These are phyloP conservation scores for Aspergillus hancockii DNA, from an alignment of 495 filamentous ascomycete species.

Conservation along the genomic window DNA sequence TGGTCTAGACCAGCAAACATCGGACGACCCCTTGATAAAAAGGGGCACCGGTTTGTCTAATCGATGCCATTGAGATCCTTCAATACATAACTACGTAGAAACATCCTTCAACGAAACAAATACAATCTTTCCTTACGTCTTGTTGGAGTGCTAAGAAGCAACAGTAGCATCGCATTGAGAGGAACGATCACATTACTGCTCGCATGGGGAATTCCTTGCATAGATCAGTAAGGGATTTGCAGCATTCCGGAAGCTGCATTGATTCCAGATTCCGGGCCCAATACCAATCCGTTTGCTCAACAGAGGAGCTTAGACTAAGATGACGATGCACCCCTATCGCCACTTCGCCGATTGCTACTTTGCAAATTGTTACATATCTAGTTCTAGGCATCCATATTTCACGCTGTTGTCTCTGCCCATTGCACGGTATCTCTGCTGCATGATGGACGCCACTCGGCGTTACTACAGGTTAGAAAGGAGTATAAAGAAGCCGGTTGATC, in stretches of 20 bases:
- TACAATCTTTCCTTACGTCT: not conserved
- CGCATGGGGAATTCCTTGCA: not conserved
- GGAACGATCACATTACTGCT: not conserved
- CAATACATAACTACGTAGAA: not conserved
- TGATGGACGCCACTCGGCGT: not conserved
- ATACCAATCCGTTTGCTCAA: not conserved
- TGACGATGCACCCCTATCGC: not conserved
- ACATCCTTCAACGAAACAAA: not conserved
- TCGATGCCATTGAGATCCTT: not conserved
- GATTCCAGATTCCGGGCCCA: not conserved
- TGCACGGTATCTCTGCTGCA: slow-evolving; percentile 1
- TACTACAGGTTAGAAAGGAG: not conserved
- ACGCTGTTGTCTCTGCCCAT: not conserved
- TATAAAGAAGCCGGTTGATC: slow-evolving; percentile 2
- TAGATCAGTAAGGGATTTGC: slow-evolving; percentile 10
- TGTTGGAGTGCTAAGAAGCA: not conserved
- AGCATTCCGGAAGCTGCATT: not conserved
- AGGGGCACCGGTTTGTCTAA: not conserved
- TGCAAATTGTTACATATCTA: not conserved
- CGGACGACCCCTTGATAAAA: slow-evolving; percentile 3
- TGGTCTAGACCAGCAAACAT: slow-evolving; percentile 1
- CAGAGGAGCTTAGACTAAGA: not conserved
- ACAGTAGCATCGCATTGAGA: slow-evolving; percentile 4
- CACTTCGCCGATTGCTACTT: not conserved
- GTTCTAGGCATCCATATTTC: slow-evolving; percentile 9